Base-by-base conservation (phyloP, 1,284 basidiomycete genomes). In the Rugosomyces carneus region DNA sequence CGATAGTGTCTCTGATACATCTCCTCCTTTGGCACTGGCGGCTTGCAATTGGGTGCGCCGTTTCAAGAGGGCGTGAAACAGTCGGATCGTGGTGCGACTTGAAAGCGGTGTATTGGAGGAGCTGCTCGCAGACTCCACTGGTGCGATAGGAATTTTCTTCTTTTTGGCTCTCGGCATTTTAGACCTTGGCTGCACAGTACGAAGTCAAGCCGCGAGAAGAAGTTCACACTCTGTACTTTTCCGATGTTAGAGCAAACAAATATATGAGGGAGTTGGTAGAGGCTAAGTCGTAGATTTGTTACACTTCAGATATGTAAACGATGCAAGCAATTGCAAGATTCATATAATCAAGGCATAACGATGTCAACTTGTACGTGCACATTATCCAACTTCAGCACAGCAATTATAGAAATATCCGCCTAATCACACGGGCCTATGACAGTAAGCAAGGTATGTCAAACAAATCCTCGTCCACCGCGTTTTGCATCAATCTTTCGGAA, bases 401-500 rank as follows among this genome's bases (percentile, higher is more conserved):
- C 10, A 9, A 29, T 29, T 10, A 29, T 29, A 13, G 10, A 10
- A 3, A 29, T 29, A 10, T 29, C 27, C 2, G 10, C 5, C 27
- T 29, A n/a, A n/a, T n/a, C n/a, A n/a, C n/a, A n/a, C n/a, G n/a
- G n/a, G n/a, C n/a, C n/a, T n/a, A n/a, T n/a, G n/a, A n/a, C n/a
- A 5, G 3, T 16, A 16, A 34, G 31, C 3, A 13, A 34, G 37
- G 23, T 23, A 13, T 18, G 42, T 84, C 71, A 93, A 52, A 92
- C 89, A 59, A 93, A 93, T 50, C 87, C 86, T 50, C 73, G 71
- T 44, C 86, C 86, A 51, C 88, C 89, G 53, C 86, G 81, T 69
- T 93, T 93, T 50, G 78, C 77, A 57, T 93, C 89, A 54, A 93
- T 93, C 68, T 73, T 84, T 70, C 78, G 81, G 75, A 93, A 92